Conservation (phyloP, 2,329 filamentous ascomycete species). For the Botrytis pseudocinerea region DNA sequence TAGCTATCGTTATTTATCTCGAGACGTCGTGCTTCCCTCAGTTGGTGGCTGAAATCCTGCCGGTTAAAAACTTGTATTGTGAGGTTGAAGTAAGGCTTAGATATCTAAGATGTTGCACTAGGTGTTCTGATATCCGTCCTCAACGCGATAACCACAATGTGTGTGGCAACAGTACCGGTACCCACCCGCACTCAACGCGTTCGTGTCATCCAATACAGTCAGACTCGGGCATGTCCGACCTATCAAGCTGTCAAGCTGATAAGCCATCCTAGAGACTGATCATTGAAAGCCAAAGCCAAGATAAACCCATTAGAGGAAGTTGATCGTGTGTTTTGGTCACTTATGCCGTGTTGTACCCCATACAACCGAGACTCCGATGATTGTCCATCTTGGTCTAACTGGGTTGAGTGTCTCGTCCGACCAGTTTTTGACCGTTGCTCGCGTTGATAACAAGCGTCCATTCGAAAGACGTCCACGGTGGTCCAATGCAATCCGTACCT, state of each 20-base stretch:
- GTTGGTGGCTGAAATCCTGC: neutral
- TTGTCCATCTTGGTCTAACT: slow-evolving; percentile 3
- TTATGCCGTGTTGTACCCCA: neutral
- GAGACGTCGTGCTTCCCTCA: neutral
- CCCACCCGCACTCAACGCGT: neutral
- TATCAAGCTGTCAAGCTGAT: slow-evolving; percentile 4
- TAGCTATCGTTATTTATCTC: neutral
- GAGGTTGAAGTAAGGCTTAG: neutral
- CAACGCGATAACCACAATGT: neutral
- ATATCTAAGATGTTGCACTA: neutral
- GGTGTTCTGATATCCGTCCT: neutral
- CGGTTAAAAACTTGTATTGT: neutral
- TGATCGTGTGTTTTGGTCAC: neutral
- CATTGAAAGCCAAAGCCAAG: neutral
- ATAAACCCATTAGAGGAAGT: neutral
- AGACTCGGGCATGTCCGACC: slow-evolving; percentile 1
- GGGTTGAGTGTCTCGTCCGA: neutral
- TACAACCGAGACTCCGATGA: neutral
- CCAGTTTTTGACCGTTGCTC: neutral
- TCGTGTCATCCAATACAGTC: slow-evolving; percentile 4
- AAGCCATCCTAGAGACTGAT: slow-evolving; percentile 14
- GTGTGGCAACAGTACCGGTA: neutral
- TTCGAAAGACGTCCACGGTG: neutral
- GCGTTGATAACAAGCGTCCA: neutral
- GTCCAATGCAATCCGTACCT: neutral